phyloP scores from a whole-genome alignment of 2,329 filamentous ascomycete genomes.

The Penicillium sp. region DNA sequence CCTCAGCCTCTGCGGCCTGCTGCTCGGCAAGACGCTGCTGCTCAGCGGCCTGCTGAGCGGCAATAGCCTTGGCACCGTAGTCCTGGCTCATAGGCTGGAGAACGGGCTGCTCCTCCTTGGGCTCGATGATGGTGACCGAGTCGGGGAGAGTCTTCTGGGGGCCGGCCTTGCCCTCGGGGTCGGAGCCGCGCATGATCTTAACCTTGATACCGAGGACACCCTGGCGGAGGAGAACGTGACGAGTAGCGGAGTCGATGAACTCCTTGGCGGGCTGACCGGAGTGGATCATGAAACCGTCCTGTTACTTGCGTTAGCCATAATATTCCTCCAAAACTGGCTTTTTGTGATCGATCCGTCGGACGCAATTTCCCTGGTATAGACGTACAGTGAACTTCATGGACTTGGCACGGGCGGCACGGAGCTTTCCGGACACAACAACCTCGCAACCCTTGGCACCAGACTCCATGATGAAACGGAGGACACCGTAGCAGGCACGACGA shows the following conservation, averaged over 20 bases:
- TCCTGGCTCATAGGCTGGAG: conserved; percentile 96
- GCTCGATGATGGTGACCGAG: conserved; percentile 99
- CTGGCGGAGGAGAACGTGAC: conserved; percentile 99
- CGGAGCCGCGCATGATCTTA: conserved; percentile 99
- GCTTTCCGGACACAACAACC: conserved; percentile 98
- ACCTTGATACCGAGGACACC: conserved; percentile 99
- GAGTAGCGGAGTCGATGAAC: conserved; percentile 98
- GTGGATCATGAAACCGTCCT: conserved; percentile 99
- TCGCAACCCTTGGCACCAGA: conserved; percentile 99
- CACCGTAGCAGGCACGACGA: conserved; percentile 98
- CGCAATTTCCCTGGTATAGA: conserved; percentile 16
- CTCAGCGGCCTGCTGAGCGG: conserved; percentile 56
- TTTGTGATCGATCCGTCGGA: background rate
- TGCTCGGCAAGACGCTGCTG: conserved; percentile 59
- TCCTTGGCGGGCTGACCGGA: conserved; percentile 99
- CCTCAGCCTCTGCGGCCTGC: conserved; percentile 51
- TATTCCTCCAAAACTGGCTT: background rate
- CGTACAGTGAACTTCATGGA: conserved; percentile 99
- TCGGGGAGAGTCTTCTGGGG: conserved; percentile 97
- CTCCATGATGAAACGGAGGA: conserved; percentile 99
- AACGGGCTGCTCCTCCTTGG: conserved; percentile 97
- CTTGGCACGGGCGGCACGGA: conserved; percentile 98
- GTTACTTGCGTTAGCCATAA: conserved; percentile 12
- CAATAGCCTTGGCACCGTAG: conserved; percentile 89
- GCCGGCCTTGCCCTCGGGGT: conserved; percentile 98